Base-by-base conservation (phyloP, 371 early-diverging fungal species). In the Homolaphlyctis polyrhiza region DNA sequence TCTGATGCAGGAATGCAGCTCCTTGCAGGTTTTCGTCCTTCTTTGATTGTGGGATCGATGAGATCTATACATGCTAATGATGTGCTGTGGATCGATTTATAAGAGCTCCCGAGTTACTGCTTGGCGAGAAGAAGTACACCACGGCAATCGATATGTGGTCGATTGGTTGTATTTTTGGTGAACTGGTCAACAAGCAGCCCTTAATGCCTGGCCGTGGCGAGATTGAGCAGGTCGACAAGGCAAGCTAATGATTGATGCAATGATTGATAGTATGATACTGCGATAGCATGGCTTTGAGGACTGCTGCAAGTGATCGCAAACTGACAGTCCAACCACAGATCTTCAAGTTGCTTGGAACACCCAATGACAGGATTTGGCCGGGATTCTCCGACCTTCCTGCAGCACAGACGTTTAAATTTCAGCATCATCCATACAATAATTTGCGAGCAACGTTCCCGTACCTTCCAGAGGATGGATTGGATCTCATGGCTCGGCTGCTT, bases 71-170 rank as follows among this genome's bases (percentile, higher is more conserved):
- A n/a, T n/a, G n/a, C n/a, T 52, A 16, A 8, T 11, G 8, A 27
- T n/a, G 11, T 13, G 25, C 27, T 8, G 30, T n/a, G 8, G 13
- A 13, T 52, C 52, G 30, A 52, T 13, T 61, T 78, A 75, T 71
- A 89, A n/a, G 98, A 73, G 89, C 99, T 0, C 99, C 99, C 1
- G 99, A 99, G 69, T 75, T 99, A 4, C 71, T 99, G n/a, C 73
- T 96, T 13, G 99, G 99, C 16, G 83, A 82, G 2, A 92, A 87
- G 60, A 84, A 90, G 62, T 99, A 99, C 75, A 85, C 92, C 0
- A 92, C 91, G 0, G 91, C 95, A 0, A 83, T 99, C 28, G 99
- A 99, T 70, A 94, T 99, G 78, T 99, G 99, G 99, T 92, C 93
- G 5, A 86, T 94, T 33, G 96, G 96, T 1, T 96, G 97, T 75